Percentiles rank a stretch among this genome's conserved stretches.
phyloP scores from a whole-genome alignment of 78 protist species.

The Fonticula alba region DNA sequence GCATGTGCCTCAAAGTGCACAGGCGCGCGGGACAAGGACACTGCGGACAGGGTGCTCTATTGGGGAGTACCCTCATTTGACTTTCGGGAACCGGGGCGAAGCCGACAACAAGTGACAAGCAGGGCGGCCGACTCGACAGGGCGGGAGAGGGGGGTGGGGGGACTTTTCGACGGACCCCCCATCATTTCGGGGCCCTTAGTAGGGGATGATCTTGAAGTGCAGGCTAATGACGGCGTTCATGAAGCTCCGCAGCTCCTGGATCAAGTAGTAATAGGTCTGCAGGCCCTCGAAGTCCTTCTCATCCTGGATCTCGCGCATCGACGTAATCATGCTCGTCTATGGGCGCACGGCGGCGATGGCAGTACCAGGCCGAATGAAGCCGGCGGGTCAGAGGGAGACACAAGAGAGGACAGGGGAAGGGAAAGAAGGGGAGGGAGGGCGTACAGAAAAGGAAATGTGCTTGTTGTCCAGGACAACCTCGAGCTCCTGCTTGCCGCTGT shows the following conservation, averaged over 20 bases:
- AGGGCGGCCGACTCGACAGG: too few species aligned
- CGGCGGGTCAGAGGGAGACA: background rate
- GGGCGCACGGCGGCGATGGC: background rate
- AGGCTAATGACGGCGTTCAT: constrained; percentile 76
- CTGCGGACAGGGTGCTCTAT: too few species aligned
- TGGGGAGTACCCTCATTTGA: too few species aligned
- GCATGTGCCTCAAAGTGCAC: too few species aligned
- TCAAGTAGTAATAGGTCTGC: constrained; percentile 75
- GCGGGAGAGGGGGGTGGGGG: too few species aligned
- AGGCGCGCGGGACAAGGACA: too few species aligned
- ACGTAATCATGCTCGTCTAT: constrained; percentile 68
- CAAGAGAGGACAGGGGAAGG: background rate
- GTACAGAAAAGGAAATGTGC: constrained; percentile 78
- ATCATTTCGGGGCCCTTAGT: too few species aligned
- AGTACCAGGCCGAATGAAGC: background rate
- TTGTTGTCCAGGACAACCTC: constrained; percentile 68
- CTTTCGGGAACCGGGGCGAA: too few species aligned
- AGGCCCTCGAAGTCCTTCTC: constrained; percentile 85
- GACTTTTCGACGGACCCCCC: too few species aligned
- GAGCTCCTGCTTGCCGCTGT: constrained; percentile 76
- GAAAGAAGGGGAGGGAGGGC: background rate
- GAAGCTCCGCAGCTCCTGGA: constrained; percentile 83
- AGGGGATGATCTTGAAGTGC: constrained; percentile 72
- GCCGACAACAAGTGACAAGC: too few species aligned
- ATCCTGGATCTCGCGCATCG: constrained; percentile 49